phyloP scores from a whole-genome alignment of 2,329 filamentous ascomycete genomes.

The Mariannaea sp. region DNA sequence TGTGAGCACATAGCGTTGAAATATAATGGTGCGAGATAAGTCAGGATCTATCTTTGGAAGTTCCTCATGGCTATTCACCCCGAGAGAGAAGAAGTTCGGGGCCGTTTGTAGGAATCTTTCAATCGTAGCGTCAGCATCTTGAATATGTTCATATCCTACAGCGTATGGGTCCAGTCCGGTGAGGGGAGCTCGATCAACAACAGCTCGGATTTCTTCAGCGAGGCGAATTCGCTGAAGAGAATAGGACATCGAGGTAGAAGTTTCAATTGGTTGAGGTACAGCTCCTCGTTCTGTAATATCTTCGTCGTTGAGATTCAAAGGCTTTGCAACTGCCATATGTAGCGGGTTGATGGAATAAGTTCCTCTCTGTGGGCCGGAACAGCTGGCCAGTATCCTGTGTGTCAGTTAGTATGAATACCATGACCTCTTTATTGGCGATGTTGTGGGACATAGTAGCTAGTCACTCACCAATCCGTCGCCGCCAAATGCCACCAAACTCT shows the following conservation, averaged over 20 bases:
- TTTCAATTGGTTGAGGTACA: slow-evolving; percentile 36
- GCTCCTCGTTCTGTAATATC: slow-evolving; percentile 41
- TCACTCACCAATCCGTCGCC: slow-evolving; percentile 46
- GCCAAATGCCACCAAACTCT: slow-evolving; percentile 52
- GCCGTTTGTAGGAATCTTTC: slow-evolving; percentile 37
- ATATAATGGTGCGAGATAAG: slow-evolving; percentile 27
- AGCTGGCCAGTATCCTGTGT: slow-evolving; percentile 44
- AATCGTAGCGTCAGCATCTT: slow-evolving; percentile 42
- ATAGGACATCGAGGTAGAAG: slow-evolving; percentile 44
- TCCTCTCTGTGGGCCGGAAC: slow-evolving; percentile 42
- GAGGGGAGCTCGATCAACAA: slow-evolving; percentile 42
- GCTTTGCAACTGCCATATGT: slow-evolving; percentile 47
- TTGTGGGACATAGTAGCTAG: background rate
- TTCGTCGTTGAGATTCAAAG: slow-evolving; percentile 46
- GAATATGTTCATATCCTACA: slow-evolving; percentile 39
- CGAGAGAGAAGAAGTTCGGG: slow-evolving; percentile 39
- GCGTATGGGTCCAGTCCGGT: slow-evolving; percentile 37
- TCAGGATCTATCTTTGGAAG: slow-evolving; percentile 29
- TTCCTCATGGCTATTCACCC: slow-evolving; percentile 20
- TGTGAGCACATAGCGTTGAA: slow-evolving; percentile 42
- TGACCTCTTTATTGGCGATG: slow-evolving; percentile 6
- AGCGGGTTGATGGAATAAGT: slow-evolving; percentile 45
- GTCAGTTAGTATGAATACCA: too few species aligned
- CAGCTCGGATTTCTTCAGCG: slow-evolving; percentile 43
- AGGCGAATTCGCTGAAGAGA: slow-evolving; percentile 46